Percentiles rank a stretch among this genome's conserved stretches.
phyloP scores from a whole-genome alignment of 176 grass and related monocot genomes.

The Avena eriantha region DNA sequence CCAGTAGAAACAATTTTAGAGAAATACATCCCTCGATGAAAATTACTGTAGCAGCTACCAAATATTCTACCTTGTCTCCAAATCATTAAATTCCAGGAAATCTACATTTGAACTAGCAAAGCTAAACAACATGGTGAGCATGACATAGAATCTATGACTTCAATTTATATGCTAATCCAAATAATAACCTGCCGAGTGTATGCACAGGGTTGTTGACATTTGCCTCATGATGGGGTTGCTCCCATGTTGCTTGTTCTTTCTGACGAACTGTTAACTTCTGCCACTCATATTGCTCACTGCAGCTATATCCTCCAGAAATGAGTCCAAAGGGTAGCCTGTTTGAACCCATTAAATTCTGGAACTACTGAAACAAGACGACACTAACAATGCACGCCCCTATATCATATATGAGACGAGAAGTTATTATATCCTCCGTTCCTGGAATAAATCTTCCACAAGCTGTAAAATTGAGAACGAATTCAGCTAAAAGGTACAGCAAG shows the following conservation, averaged over 20 bases:
- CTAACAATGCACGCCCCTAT: not conserved
- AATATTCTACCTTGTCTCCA: constrained; percentile 38
- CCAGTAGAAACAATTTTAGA: not conserved
- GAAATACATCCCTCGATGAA: not conserved
- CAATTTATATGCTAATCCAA: constrained; percentile 4
- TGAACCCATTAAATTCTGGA: constrained; percentile 43
- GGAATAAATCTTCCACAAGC: not conserved
- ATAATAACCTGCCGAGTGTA: constrained; percentile 37
- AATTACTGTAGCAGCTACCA: constrained; percentile 10
- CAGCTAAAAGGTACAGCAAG: constrained; percentile 10
- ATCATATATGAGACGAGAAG: not conserved
- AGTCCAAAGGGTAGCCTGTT: constrained; percentile 40
- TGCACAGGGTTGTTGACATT: not conserved
- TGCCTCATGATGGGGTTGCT: constrained; percentile 27
- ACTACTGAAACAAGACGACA: constrained; percentile 10
- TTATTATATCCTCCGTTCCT: constrained; percentile 3
- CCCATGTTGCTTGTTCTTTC: constrained; percentile 32
- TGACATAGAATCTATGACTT: constrained; percentile 9
- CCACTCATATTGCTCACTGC: constrained; percentile 47
- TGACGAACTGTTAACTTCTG: constrained; percentile 27
- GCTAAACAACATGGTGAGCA: constrained; percentile 21
- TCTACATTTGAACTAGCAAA: constrained; percentile 20
- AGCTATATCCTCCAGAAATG: constrained; percentile 10
- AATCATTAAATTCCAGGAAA: constrained; percentile 19
- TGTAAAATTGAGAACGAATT: constrained; percentile 10